Conservation (phyloP, 2,329 filamentous ascomycete genomes). For the Sclerotiophoma versabilis region DNA sequence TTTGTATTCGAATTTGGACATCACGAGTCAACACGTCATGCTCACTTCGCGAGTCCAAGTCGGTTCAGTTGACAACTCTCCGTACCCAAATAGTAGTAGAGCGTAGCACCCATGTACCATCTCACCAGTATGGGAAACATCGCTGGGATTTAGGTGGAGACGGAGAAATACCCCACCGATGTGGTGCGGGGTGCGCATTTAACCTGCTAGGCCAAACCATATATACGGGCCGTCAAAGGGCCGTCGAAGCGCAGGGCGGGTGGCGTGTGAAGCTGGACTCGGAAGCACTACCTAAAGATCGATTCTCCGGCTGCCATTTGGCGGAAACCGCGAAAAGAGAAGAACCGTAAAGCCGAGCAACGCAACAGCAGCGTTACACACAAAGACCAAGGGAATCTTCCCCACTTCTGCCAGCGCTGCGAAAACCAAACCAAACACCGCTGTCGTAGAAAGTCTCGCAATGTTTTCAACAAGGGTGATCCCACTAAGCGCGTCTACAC, state of each 20-base stretch:
- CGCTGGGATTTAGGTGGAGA: slow-evolving; percentile 1
- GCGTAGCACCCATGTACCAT: not conserved
- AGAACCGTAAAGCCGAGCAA: slow-evolving; percentile 59
- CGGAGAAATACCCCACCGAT: slow-evolving; percentile 22
- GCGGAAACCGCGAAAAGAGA: slow-evolving; percentile 56
- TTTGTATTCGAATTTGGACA: not conserved
- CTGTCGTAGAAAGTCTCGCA: slow-evolving; percentile 67
- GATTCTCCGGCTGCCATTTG: slow-evolving; percentile 44
- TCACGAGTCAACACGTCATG: slow-evolving; percentile 3
- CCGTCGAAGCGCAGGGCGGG: slow-evolving; percentile 3
- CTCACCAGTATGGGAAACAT: not conserved
- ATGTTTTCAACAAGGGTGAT: slow-evolving; percentile 75
- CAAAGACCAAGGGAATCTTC: slow-evolving; percentile 68
- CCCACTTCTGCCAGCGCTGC: slow-evolving; percentile 67
- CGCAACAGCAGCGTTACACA: slow-evolving; percentile 68
- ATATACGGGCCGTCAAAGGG: slow-evolving; percentile 2
- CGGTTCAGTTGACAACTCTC: slow-evolving; percentile 10
- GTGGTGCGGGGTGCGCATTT: slow-evolving; percentile 21
- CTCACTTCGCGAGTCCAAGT: not conserved
- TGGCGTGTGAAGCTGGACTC: slow-evolving; percentile 1
- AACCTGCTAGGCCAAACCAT: not conserved
- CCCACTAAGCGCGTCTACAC: slow-evolving; percentile 71
- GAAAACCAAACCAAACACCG: slow-evolving; percentile 72
- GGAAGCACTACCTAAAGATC: slow-evolving; percentile 12
- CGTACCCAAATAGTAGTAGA: not conserved